Base-by-base conservation (phyloP, 495 filamentous ascomycete genomes). In the Hyaloscypha finlandica region DNA sequence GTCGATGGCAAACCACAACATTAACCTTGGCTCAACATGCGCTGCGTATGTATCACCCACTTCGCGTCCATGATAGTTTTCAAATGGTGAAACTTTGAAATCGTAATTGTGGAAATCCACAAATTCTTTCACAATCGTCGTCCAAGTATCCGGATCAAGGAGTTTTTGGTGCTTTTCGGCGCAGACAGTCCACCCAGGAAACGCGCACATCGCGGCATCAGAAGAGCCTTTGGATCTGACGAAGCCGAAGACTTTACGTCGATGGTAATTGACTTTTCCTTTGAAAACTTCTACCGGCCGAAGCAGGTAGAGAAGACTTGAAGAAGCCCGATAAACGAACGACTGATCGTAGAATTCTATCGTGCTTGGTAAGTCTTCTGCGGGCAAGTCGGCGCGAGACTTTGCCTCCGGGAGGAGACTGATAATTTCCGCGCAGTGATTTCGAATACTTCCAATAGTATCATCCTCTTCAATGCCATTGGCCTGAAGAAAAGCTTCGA, bases 21-120 rank as follows among this genome's bases (percentile, higher is more conserved):
- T 67, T 3, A 67, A 31, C 32, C 37, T 35, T 35, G 58, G 42
- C 51, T 67, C 65, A 12, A 62, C 52, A 56, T 67, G 65, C 8
- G 3, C 14, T 4, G 65, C 65, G 2, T 9, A 30, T 4, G 20
- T 32, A 11, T 56, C 19, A 56, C 53, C 53, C 4, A 2, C 16
- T 30, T 56, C 30, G 4, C 19, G 8, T 4, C 20, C 20, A 2
- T 56, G 53, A 32, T 32, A n/a, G 0, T 4, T 30, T 1, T 56
- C 53, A 14, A 25, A 56, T 11, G 53, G 53, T 29, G 53, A 6
- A 11, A 8, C 25, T 29, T 14, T 25, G 20, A 56, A 56, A 4
- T 25, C 25, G 22, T 32, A 4, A 12, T 56, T 56, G 16, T 56
- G 53, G 30, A 56, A 25, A n/a, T 8, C 4, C 1, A n/a, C 30